These are phyloP conservation scores for Paecilomyces dactylethromorphus DNA, from an alignment of 2,329 filamentous ascomycete species.

Conservation along the genomic window DNA sequence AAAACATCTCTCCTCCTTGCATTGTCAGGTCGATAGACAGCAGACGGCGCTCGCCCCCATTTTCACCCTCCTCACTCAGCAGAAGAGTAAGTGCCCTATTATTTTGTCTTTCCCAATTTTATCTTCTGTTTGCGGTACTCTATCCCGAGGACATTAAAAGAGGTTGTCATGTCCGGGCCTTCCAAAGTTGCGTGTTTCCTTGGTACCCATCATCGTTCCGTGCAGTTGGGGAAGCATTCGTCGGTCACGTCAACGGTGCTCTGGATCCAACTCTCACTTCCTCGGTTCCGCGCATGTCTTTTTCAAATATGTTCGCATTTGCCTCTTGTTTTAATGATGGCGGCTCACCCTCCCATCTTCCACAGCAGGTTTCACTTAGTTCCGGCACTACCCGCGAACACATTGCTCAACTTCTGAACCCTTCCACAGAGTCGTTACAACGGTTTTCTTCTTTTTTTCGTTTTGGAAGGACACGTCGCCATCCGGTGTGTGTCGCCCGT, in stretches of 20 bases:
- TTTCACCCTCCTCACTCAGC: neutral
- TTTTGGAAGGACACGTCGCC: slow-evolving; percentile 18
- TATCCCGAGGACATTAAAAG: neutral
- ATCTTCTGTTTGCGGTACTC: neutral
- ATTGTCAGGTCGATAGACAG: neutral
- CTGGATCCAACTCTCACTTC: neutral
- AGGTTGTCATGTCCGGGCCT: neutral
- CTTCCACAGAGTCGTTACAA: slow-evolving; percentile 13
- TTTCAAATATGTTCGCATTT: slow-evolving; percentile 11
- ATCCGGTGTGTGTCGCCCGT: slow-evolving; percentile 10
- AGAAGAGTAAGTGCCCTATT: neutral
- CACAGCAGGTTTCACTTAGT: slow-evolving; percentile 16
- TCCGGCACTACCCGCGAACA: slow-evolving; percentile 10
- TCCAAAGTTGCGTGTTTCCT: neutral
- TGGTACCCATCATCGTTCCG: neutral
- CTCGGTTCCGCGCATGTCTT: neutral
- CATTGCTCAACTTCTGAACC: slow-evolving; percentile 11
- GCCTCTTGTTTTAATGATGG: slow-evolving; percentile 18
- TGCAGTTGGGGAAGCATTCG: neutral
- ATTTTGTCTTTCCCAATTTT: neutral
- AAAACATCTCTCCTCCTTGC: neutral
- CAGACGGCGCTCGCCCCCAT: neutral
- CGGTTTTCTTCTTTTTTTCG: slow-evolving; percentile 16
- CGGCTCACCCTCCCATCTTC: slow-evolving; percentile 20
- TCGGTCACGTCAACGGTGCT: neutral